Evolutionary conservation across 371 early-diverging fungal species (phyloP).

Genomic region (Blakeslea trispora): DNA sequence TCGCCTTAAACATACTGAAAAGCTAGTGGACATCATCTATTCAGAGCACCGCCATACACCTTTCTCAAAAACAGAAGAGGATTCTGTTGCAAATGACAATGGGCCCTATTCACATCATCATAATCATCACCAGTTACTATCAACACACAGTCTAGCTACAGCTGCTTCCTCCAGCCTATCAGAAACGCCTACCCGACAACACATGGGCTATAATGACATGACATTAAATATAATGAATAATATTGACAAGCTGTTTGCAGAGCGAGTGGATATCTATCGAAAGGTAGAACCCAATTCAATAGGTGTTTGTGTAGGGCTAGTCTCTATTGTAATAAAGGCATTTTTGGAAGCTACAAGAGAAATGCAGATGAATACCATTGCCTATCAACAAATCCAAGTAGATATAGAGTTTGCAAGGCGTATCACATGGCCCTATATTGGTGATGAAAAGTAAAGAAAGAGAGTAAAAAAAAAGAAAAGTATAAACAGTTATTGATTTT

Average conservation of each 20-base stretch:
- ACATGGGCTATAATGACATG: conserved; percentile 26
- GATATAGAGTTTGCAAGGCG: conserved; percentile 61
- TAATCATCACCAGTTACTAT: too few relatives aligned
- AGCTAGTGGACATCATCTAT: conserved; percentile 25
- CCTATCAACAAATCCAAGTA: conserved; percentile 62
- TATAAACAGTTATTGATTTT: not conserved
- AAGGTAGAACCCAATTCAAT: conserved; percentile 56
- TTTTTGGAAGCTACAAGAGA: conserved; percentile 58
- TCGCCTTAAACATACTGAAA: conserved; percentile 29
- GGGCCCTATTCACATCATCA: conserved; percentile 18
- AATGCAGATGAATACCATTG: conserved; percentile 41
- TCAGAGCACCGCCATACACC: conserved; percentile 19
- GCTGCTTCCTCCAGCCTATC: conserved; percentile 22
- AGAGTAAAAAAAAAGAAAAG: not conserved
- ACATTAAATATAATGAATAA: conserved; percentile 54
- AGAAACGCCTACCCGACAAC: not conserved
- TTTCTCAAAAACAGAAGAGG: conserved; percentile 25
- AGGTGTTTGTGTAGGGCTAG: conserved; percentile 54
- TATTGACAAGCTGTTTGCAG: conserved; percentile 73
- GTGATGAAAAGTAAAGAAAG: conserved; percentile 41
- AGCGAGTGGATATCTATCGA: conserved; percentile 64
- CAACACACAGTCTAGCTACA: conserved; percentile 31
- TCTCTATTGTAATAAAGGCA: conserved; percentile 63
- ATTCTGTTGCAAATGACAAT: too few relatives aligned
- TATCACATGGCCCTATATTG: conserved; percentile 44